Evolutionary conservation across 805 yeast genomes (phyloP).

Genomic region (Lipomyces chichibuensis): DNA sequence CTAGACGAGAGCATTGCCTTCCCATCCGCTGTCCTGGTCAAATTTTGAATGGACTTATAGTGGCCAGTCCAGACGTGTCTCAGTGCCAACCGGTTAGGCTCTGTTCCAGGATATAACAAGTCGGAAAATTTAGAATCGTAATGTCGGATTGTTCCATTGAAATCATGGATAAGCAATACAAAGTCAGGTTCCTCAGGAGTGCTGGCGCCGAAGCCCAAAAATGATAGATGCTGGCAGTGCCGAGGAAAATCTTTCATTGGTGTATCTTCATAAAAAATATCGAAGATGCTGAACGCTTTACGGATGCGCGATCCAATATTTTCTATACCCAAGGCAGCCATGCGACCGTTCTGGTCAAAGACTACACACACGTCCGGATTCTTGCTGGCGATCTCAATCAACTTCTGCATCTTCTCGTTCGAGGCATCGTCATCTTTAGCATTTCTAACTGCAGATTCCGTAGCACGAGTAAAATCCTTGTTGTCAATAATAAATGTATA

Average conservation of each 20-base stretch:
- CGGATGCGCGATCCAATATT: slow-evolving; percentile 34
- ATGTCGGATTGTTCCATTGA: slow-evolving; percentile 44
- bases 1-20: slow-evolving; percentile 60
- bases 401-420: slow-evolving; percentile 14
- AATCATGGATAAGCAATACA: slow-evolving; percentile 41
- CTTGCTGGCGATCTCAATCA: slow-evolving; percentile 33
- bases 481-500: slow-evolving; percentile 34
- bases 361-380: slow-evolving; percentile 38
- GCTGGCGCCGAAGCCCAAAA: slow-evolving; percentile 33
- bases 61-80: slow-evolving; percentile 80
- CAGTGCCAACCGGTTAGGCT: slow-evolving; percentile 37
- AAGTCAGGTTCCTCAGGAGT: slow-evolving; percentile 35
- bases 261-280: slow-evolving; percentile 28
- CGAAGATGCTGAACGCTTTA: slow-evolving; percentile 34
- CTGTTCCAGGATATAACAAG: slow-evolving; percentile 28
- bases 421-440: slow-evolving; percentile 17
- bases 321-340: slow-evolving; percentile 37
- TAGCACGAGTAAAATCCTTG: slow-evolving; percentile 37
- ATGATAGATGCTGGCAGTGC: slow-evolving; percentile 18
- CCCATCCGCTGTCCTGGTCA: slow-evolving; percentile 71
- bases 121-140: slow-evolving; percentile 39
- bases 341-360: slow-evolving; percentile 35
- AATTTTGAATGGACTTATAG: slow-evolving; percentile 69
- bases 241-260: slow-evolving; percentile 33
- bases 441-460: slow-evolving; percentile 37